Evolutionary conservation across 352 stramenopile species (phyloP).

Genomic region (Phytophthora kernoviae): DNA sequence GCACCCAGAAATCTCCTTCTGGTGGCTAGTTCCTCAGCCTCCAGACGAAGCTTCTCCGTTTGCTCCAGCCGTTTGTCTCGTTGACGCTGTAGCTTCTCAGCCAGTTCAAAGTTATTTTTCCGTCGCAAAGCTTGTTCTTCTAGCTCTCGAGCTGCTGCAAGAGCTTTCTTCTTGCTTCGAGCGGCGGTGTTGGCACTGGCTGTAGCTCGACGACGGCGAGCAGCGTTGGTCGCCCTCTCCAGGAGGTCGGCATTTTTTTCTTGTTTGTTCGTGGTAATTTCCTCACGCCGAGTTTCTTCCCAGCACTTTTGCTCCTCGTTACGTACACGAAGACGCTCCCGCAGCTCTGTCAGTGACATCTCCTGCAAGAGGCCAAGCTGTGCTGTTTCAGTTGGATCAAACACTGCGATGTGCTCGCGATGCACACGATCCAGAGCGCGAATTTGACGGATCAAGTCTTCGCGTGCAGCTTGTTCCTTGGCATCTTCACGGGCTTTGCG

Average conservation of each 20-base stretch:
- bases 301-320: constrained; percentile 70
- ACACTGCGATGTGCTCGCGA: constrained; percentile 81
- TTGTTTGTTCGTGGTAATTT: constrained; percentile 75
- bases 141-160: constrained; percentile 53
- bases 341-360: constrained; percentile 91
- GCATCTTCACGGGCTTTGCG: constrained; percentile 66
- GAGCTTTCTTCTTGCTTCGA: constrained; percentile 59
- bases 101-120: constrained; percentile 76
- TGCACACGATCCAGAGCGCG: constrained; percentile 82
- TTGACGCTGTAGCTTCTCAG: constrained; percentile 72
- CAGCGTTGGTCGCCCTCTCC: constrained; percentile 81
- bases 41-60: constrained; percentile 50
- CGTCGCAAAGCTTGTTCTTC: constrained; percentile 62
- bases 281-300: constrained; percentile 68
- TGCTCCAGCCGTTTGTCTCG: constrained; percentile 54
- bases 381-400: constrained; percentile 89
- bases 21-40: constrained; percentile 73
- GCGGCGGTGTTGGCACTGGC: constrained; percentile 63
- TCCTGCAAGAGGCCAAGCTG: constrained; percentile 90
- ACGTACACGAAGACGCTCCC: constrained; percentile 83
- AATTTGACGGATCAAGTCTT: constrained; percentile 89
- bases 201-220: constrained; percentile 64
- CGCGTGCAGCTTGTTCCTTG: constrained; percentile 69
- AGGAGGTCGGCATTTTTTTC: constrained; percentile 80
- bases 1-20: constrained; percentile 86